phyloP scores from a whole-genome alignment of 352 stramenopile genomes.

The Phytophthora hybrid region DNA sequence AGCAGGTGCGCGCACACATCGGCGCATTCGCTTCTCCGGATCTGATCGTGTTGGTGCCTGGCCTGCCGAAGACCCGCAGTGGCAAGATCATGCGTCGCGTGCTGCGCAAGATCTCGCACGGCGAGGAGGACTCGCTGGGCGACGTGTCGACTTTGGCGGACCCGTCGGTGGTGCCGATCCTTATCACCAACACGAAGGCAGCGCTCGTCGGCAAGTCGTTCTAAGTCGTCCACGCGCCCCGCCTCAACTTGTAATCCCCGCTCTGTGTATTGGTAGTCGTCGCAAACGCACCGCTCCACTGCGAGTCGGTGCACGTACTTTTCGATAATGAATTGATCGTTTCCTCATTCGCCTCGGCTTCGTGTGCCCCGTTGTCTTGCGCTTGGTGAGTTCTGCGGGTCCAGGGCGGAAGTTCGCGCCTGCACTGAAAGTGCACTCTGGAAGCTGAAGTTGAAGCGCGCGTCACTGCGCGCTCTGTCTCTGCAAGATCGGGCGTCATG shows the following conservation, averaged over 20 bases:
- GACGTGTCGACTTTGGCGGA: conserved; percentile 98
- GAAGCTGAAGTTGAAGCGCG: conserved; percentile 28
- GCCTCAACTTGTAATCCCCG: conserved; percentile 55
- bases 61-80: conserved; percentile 95
- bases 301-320: conserved; percentile 62
- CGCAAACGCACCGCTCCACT: conserved; percentile 64
- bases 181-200: conserved; percentile 93
- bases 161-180: conserved; percentile 93
- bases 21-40: conserved; percentile 97
- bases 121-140: conserved; percentile 95
- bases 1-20: conserved; percentile 93
- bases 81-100: conserved; percentile 99
- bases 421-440: conserved; percentile 10
- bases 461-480: conserved; percentile 20
- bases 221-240: conserved; percentile 45
- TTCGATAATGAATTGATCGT: conserved; percentile 35
- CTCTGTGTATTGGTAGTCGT: conserved; percentile 40
- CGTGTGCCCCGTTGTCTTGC: not conserved
- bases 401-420: conserved; percentile 25
- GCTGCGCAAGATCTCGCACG: conserved; percentile 97
- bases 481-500: conserved; percentile 16
- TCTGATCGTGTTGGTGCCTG: conserved; percentile 92
- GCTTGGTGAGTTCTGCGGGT: conserved; percentile 12
- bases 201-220: conserved; percentile 73
- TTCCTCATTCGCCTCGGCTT: conserved; percentile 3